Conservation (phyloP, 1,139 yeast genomes). For the Torulaspora globosa region DNA sequence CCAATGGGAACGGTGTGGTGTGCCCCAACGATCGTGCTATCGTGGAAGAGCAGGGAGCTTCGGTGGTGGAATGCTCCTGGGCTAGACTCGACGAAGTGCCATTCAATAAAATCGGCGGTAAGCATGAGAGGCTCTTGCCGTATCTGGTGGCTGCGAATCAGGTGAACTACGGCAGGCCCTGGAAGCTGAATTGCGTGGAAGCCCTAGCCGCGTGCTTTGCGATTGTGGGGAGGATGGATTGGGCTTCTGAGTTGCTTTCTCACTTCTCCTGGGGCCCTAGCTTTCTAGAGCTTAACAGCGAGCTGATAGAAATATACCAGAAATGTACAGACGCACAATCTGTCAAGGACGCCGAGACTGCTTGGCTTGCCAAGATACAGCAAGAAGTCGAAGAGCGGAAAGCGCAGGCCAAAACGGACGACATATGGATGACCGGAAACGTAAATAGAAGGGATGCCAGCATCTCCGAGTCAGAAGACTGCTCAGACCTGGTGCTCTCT, state of each 20-base stretch:
- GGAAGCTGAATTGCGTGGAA: slow-evolving; percentile 94
- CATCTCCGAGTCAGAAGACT: slow-evolving; percentile 24
- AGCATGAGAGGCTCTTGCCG: slow-evolving; percentile 79
- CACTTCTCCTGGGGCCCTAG: slow-evolving; percentile 93
- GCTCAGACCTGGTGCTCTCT: slow-evolving; percentile 29
- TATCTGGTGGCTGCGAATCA: slow-evolving; percentile 95
- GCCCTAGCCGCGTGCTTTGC: slow-evolving; percentile 97
- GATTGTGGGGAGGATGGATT: slow-evolving; percentile 83
- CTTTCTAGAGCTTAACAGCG: slow-evolving; percentile 77
- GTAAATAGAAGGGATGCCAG: slow-evolving; percentile 48
- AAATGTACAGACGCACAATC: slow-evolving; percentile 78
- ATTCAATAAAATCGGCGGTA: slow-evolving; percentile 86
- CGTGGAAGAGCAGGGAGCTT: slow-evolving; percentile 80
- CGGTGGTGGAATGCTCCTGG: slow-evolving; percentile 99
- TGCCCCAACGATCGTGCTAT: slow-evolving; percentile 82
- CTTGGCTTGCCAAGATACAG: slow-evolving; percentile 67
- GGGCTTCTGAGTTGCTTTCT: slow-evolving; percentile 74
- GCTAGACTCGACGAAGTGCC: slow-evolving; percentile 96
- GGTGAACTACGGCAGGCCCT: slow-evolving; percentile 94
- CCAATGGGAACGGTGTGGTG: slow-evolving; percentile 86
- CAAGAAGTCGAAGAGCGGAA: slow-evolving; percentile 65
- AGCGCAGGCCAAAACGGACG: slow-evolving; percentile 47
- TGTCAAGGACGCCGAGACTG: slow-evolving; percentile 67
- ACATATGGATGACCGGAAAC: slow-evolving; percentile 77
- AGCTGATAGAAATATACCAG: slow-evolving; percentile 68